A percentile compares a stretch with the other conserved stretches of the same genome.
These are phyloP conservation scores for Camillea tinctor DNA, from an alignment of 2,329 filamentous ascomycete species.

Conservation along the genomic window DNA sequence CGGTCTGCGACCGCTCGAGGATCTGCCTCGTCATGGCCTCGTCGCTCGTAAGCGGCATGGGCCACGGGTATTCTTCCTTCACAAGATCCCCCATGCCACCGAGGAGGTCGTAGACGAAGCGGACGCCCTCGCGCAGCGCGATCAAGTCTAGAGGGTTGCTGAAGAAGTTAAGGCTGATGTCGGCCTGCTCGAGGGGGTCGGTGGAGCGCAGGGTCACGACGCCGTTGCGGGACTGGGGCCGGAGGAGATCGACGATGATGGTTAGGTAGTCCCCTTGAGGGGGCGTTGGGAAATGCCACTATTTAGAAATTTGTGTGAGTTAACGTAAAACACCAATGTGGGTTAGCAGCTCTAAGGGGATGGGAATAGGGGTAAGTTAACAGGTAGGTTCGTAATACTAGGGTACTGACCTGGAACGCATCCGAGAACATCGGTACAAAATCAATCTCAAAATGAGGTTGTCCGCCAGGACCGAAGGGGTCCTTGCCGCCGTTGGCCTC, in stretches of 20 bases:
- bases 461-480: slow-evolving; percentile 54
- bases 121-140: slow-evolving; percentile 56
- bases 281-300: slow-evolving; percentile 45
- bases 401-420: slow-evolving; percentile 36
- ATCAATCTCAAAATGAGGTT: slow-evolving; percentile 62
- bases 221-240: slow-evolving; percentile 44
- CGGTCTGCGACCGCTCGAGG: slow-evolving; percentile 58
- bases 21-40: slow-evolving; percentile 56
- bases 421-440: slow-evolving; percentile 58
- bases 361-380: too few relatives aligned
- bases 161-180: slow-evolving; percentile 62
- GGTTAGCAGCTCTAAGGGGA: neutral
- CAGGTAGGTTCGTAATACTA: too few relatives aligned
- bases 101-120: slow-evolving; percentile 56
- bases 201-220: slow-evolving; percentile 55
- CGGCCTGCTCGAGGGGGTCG: slow-evolving; percentile 56
- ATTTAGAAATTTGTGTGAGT: neutral
- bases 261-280: slow-evolving; percentile 51
- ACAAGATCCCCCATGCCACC: slow-evolving; percentile 56
- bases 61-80: slow-evolving; percentile 56
- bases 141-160: slow-evolving; percentile 54
- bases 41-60: slow-evolving; percentile 55
- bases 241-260: slow-evolving; percentile 50
- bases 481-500: slow-evolving; percentile 44
- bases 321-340: too few relatives aligned